Percentiles rank a stretch among this genome's conserved stretches.
phyloP scores from a whole-genome alignment of 805 yeast genomes.

The Kuraishia hungarica region DNA sequence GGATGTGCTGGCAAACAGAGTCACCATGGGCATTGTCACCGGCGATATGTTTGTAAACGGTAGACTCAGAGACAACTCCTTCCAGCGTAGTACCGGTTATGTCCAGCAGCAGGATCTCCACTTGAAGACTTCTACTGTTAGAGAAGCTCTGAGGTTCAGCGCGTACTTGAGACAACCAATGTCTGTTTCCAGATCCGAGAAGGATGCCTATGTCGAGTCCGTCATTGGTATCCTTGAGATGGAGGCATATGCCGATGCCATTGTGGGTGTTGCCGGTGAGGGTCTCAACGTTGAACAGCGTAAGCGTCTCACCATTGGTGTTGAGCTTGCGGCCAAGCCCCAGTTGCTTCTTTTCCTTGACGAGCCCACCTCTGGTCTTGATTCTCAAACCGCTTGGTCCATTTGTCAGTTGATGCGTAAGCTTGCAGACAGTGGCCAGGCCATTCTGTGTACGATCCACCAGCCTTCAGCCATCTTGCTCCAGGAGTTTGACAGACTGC shows the following conservation, averaged over 20 bases:
- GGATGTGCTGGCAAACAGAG: slow-evolving; percentile 44
- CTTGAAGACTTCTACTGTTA: slow-evolving; percentile 39
- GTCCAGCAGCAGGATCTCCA: slow-evolving; percentile 57
- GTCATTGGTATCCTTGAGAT: slow-evolving; percentile 42
- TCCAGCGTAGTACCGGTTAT: slow-evolving; percentile 47
- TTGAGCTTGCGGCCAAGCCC: slow-evolving; percentile 48
- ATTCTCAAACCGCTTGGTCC: slow-evolving; percentile 54
- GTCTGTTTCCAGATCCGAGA: slow-evolving; percentile 31
- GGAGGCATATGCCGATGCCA: slow-evolving; percentile 47
- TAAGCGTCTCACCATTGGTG: slow-evolving; percentile 47
- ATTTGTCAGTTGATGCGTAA: slow-evolving; percentile 44
- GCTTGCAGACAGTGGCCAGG: slow-evolving; percentile 44
- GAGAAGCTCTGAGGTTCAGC: slow-evolving; percentile 45
- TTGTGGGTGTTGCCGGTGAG: slow-evolving; percentile 38
- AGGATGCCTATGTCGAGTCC: slow-evolving; percentile 42
- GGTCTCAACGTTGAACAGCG: slow-evolving; percentile 50
- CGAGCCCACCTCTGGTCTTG: slow-evolving; percentile 56
- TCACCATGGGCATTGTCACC: slow-evolving; percentile 46
- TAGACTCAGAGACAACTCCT: slow-evolving; percentile 34
- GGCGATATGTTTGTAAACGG: slow-evolving; percentile 56
- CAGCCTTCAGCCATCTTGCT: slow-evolving; percentile 79
- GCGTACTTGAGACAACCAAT: slow-evolving; percentile 39
- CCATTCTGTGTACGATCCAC: slow-evolving; percentile 64
- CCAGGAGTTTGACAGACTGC: slow-evolving; percentile 69
- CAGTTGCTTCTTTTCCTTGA: slow-evolving; percentile 44